Base-by-base conservation (phyloP, 768 basidiomycete genomes). In the Termitomyces sp. region DNA sequence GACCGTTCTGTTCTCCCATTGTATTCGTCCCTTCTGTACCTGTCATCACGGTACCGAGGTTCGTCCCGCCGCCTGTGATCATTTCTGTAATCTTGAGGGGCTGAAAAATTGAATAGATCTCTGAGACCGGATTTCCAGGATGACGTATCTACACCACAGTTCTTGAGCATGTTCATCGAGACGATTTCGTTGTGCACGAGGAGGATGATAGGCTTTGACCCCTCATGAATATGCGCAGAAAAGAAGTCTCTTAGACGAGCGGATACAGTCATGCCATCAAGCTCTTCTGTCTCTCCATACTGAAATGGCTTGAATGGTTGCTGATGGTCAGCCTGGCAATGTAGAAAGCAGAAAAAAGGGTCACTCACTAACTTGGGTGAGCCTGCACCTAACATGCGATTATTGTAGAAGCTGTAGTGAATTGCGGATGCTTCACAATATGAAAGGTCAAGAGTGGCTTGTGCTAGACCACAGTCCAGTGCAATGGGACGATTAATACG, bases 151-250 rank as follows among this genome's bases (percentile, higher is more conserved):
- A 85, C 68, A 12, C 78, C 79, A 13, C 79, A 71, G 35, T 74
- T 76, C 18, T 64, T 64, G 7, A 87, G 71, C 11, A 78, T 70
- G n/a, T 72, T 73, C 7, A 71, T 65, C 0, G 81, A 75, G 63
- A 77, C 68, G 44, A 75, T 68, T 60, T 78, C 74, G 32, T 80
- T 73, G 46, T 80, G 74, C 3, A 85, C 80, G 7, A 87, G 75
- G 6, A 87, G 68, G 28, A 86, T 65, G 54, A 78, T 67, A 0
- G 84, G 83, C 20, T 20, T 51, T 18, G 39, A 20, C 1, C 18
- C 45, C 18, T 50, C n/a, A 48, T 45, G n/a, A 24, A 59, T 58
- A 35, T 59, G 45, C 11, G 59, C 52, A 35, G 60, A 61, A 50
- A 77, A 75, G 22, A 74, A 61, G 18, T 59, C 58, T 40, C 66